A percentile compares a stretch with the other conserved stretches of the same genome.
phyloP scores from a whole-genome alignment of 2,329 filamentous ascomycete species.

The Monosporascus sp. region DNA sequence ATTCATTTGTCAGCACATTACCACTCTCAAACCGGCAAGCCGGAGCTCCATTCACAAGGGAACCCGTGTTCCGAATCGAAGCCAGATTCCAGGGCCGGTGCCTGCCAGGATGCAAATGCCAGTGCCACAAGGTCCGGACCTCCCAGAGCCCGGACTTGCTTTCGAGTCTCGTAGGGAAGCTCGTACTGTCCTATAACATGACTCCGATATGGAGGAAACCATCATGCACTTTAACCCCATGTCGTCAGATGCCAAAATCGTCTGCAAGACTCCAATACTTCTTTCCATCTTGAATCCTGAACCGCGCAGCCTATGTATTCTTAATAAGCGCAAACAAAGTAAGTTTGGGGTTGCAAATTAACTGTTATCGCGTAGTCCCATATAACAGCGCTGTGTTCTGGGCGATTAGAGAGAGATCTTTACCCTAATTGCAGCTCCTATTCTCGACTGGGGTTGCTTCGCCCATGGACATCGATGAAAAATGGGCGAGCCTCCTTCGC shows the following conservation, averaged over 20 bases:
- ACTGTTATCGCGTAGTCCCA: background rate
- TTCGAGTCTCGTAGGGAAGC: background rate
- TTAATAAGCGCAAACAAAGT: background rate
- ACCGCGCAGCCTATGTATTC: background rate
- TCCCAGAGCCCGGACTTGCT: background rate
- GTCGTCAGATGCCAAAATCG: background rate
- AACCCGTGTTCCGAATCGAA: background rate
- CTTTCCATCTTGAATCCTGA: background rate
- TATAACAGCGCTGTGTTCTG: background rate
- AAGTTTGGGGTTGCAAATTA: background rate
- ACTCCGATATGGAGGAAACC: background rate
- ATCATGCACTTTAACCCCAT: background rate
- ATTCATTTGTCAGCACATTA: background rate
- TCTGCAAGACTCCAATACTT: background rate
- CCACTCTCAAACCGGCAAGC: background rate
- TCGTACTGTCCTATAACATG: background rate
- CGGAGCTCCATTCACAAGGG: background rate
- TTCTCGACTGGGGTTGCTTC: background rate
- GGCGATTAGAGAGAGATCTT: background rate
- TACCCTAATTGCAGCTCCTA: background rate
- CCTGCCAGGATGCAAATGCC: background rate
- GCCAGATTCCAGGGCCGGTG: background rate
- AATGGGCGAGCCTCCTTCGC: background rate
- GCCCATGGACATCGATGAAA: background rate
- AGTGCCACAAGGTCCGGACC: background rate